A percentile compares a stretch with the other conserved stretches of the same genome.
These are phyloP conservation scores for Blastobotrys proliferans DNA, from an alignment of 1,139 yeast species.

Conservation along the genomic window DNA sequence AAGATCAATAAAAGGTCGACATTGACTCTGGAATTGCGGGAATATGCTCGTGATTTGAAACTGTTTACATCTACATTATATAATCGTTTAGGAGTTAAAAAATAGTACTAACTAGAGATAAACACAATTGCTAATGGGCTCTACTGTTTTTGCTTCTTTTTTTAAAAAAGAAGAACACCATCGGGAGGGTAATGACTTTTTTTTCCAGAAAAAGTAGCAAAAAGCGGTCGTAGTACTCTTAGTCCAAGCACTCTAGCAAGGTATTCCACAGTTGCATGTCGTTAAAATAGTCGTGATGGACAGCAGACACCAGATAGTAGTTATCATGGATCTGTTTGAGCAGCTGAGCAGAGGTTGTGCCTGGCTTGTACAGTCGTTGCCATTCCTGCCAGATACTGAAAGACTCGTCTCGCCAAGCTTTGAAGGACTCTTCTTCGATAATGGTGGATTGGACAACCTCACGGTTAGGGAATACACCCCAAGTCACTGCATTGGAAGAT, in stretches of 20 bases:
- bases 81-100: too few relatives aligned
- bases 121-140: too few relatives aligned
- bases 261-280: slow-evolving; percentile 77
- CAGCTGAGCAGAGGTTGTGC: slow-evolving; percentile 53
- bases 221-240: too few relatives aligned
- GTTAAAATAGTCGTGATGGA: slow-evolving; percentile 77
- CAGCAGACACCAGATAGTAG: slow-evolving; percentile 73
- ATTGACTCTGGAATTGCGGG: slow-evolving; percentile 6
- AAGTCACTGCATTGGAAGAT: slow-evolving; percentile 75
- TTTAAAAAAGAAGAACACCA: too few relatives aligned
- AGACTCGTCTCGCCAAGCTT: slow-evolving; percentile 94
- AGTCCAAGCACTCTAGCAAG: too few relatives aligned
- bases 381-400: slow-evolving; percentile 89
- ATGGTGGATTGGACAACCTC: slow-evolving; percentile 86
- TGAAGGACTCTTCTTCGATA: slow-evolving; percentile 80
- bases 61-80: too few relatives aligned
- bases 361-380: slow-evolving; percentile 71
- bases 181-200: too few relatives aligned
- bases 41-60: too few relatives aligned
- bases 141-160: too few relatives aligned
- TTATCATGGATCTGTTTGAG: slow-evolving; percentile 57
- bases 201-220: too few relatives aligned
- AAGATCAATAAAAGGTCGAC: not conserved
- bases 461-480: slow-evolving; percentile 92
- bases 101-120: too few relatives aligned